Base-by-base conservation (phyloP, 768 basidiomycete genomes). In the Xerocomus potaroensis region DNA sequence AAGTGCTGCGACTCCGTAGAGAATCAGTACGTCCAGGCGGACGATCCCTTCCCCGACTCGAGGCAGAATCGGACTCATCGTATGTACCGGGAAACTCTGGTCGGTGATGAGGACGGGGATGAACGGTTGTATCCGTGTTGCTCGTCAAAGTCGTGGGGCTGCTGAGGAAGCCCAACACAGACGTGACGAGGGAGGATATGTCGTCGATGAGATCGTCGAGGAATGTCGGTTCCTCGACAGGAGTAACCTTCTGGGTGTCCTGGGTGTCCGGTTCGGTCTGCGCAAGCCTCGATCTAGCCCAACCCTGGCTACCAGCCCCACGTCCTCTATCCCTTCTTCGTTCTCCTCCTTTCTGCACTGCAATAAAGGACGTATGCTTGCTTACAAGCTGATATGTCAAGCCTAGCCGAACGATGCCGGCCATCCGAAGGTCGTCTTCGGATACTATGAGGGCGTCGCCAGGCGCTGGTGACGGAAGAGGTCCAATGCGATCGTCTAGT, bases 351-450 rank as follows among this genome's bases (percentile, higher is more conserved):
- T 49, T 56, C 45, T 78, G 75, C 2, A 78, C 65, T 1, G 78
- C 81, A 35, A 84, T 65, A 53, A 83, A 84, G 2, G 78, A 79
- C 0, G 81, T 84, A 48, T 74, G 60, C 32, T 57, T 55, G 58
- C 75, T 82, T 1, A 69, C 72, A 34, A 84, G 69, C 46, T 75
- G 73, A 50, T 82, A 82, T 24, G 60, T 61, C 48, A 70, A 61
- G 6, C 78, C 81, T 2, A 83, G 68, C 30, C 70, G 68, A 10
- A 80, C 58, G 24, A 81, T 77, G 2, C 70, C 67, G 3, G 73
- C 73, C 57, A 68, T 73, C 21, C 66, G 66, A 23, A 71, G 56
- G 19, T 71, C 66, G 0, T 67, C 69, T 2, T 63, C 59, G 1
- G 66, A 59, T 39, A 40, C 52, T 3, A 58, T 15, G n/a, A 58